Evolutionary conservation across 225 moss, liverwort and hornwort species (phyloP).

Genomic region (Anthoceros angustus): DNA sequence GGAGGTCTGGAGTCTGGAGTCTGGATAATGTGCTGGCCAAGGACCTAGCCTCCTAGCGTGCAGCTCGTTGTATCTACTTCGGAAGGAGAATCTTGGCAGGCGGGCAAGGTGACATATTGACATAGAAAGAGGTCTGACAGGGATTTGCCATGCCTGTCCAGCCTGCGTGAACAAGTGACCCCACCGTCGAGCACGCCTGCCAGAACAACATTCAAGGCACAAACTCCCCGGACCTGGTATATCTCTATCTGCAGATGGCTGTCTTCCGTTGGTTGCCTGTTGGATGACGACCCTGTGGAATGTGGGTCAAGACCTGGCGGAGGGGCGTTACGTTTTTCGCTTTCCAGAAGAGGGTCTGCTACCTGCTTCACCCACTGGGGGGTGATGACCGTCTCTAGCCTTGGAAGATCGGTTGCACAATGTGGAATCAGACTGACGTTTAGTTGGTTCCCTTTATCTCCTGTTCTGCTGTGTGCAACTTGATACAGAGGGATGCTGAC

Average conservation of each 20-base stretch:
- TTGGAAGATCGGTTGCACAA: constrained; percentile 34
- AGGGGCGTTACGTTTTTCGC: not conserved
- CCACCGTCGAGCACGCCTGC: constrained; percentile 58
- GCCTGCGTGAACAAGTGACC: constrained; percentile 59
- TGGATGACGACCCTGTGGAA: not conserved
- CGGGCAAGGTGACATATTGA: constrained; percentile 34
- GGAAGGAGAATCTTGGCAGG: not conserved
- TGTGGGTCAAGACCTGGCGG: not conserved
- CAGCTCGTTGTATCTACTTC: not conserved
- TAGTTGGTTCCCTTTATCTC: constrained; percentile 64
- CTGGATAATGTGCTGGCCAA: too few species aligned
- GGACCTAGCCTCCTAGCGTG: not conserved
- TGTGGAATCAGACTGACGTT: constrained; percentile 68
- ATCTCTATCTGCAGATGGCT: constrained; percentile 19
- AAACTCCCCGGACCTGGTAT: constrained; percentile 40
- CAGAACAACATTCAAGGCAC: constrained; percentile 54
- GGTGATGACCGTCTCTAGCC: constrained; percentile 33
- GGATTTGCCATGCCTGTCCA: constrained; percentile 69
- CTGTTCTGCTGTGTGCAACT: constrained; percentile 67
- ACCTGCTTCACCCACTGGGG: constrained; percentile 31
- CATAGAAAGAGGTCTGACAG: constrained; percentile 52
- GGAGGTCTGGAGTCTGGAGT: too few species aligned
- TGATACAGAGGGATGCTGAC: constrained; percentile 45
- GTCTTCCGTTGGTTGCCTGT: not conserved
- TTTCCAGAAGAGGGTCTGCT: constrained; percentile 17